These are phyloP conservation scores for Leccinum fuscescens DNA, from an alignment of 1,284 basidiomycete species.

Conservation along the genomic window DNA sequence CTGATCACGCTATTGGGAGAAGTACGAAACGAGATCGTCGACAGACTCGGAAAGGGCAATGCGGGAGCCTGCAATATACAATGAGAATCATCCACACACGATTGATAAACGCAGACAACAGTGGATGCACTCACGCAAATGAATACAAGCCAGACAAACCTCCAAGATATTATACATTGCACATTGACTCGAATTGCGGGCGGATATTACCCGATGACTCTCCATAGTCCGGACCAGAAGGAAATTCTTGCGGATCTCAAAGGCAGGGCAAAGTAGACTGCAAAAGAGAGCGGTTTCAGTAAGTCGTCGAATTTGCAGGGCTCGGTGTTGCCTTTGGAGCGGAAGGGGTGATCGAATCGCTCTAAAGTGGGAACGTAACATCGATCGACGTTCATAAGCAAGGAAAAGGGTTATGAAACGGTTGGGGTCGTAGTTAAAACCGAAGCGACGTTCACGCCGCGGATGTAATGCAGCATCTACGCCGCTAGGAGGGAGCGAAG, in stretches of 20 bases:
- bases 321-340: not conserved
- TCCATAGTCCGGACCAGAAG: not conserved
- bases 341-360: not conserved
- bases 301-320: not conserved
- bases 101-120: not conserved
- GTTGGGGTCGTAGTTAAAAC: not conserved
- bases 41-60: constrained; percentile 11
- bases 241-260: not conserved
- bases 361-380: not conserved
- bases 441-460: not conserved
- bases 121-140: not conserved
- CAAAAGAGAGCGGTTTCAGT: not conserved
- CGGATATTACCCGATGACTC: not conserved
- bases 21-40: not conserved
- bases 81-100: too few relatives aligned
- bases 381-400: not conserved
- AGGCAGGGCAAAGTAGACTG: not conserved
- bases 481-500: not conserved
- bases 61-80: too few relatives aligned
- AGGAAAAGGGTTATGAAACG: not conserved
- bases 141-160: not conserved
- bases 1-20: not conserved
- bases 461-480: too few relatives aligned
- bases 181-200: not conserved
- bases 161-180: not conserved